phyloP scores from a whole-genome alignment of 169 alveolate genomes.

The Plasmodium malariae region DNA sequence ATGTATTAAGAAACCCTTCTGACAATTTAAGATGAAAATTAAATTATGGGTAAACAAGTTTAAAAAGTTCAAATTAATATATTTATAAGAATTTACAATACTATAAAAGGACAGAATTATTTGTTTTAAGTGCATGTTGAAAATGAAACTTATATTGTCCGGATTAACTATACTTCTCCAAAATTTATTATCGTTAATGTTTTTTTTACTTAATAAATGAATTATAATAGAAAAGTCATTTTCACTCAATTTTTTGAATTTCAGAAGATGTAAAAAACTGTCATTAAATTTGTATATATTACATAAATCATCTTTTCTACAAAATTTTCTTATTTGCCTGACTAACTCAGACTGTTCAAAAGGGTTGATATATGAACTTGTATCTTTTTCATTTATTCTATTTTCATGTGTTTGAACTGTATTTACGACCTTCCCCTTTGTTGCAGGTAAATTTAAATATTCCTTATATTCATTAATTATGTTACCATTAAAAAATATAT shows the following conservation, averaged over 20 bases:
- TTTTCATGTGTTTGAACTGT: background rate
- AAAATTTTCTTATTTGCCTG: slow-evolving; percentile 49
- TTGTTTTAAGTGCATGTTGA: slow-evolving; percentile 52
- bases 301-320: slow-evolving; percentile 70
- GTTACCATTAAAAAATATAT: background rate
- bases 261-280: slow-evolving; percentile 45
- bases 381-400: background rate
- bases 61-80: slow-evolving; percentile 25
- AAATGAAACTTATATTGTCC: slow-evolving; percentile 46
- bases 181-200: slow-evolving; percentile 33
- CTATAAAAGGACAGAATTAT: slow-evolving; percentile 52
- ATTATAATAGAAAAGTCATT: slow-evolving; percentile 58
- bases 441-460: background rate
- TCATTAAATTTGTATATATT: slow-evolving; percentile 56
- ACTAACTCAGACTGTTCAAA: slow-evolving; percentile 51
- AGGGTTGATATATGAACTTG: background rate
- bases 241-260: slow-evolving; percentile 18
- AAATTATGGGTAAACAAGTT: slow-evolving; percentile 36
- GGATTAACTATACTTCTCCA: slow-evolving; percentile 58
- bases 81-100: slow-evolving; percentile 34
- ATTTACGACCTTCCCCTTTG: background rate
- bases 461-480: background rate
- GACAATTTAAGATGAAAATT: slow-evolving; percentile 32
- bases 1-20: slow-evolving; percentile 6
- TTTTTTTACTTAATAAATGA: slow-evolving; percentile 55